Evolutionary conservation across 257 asterid species (phyloP).

Genomic region (Nicotiana attenuata): DNA sequence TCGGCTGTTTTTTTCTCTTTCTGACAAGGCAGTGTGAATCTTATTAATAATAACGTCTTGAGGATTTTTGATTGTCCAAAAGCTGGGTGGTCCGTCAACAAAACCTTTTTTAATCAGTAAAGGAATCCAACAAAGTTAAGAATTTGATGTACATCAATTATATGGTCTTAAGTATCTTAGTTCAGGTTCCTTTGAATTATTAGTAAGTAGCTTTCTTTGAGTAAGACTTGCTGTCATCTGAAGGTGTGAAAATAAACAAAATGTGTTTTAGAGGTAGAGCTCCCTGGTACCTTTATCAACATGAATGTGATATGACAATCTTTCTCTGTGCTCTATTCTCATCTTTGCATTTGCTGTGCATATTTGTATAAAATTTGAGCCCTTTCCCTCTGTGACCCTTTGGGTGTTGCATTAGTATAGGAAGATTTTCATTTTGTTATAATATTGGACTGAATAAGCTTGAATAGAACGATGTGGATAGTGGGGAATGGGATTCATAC

Average conservation of each 20-base stretch:
- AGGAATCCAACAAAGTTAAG: not conserved
- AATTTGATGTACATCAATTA: not conserved
- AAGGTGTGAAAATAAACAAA: not conserved
- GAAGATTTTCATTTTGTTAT: not conserved
- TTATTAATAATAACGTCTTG: too few relatives aligned
- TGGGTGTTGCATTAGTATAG: not conserved
- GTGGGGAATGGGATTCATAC: too few relatives aligned
- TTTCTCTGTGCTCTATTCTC: not conserved
- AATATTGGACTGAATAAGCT: too few relatives aligned
- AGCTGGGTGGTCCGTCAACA: not conserved
- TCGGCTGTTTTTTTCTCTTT: not conserved
- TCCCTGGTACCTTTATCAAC: not conserved
- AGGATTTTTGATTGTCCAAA: not conserved
- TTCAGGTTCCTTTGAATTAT: not conserved
- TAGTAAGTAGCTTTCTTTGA: not conserved
- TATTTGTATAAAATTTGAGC: not conserved
- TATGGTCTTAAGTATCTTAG: not conserved
- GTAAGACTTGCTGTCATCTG: not conserved
- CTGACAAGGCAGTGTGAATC: not conserved
- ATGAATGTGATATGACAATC: not conserved
- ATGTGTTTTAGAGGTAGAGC: not conserved
- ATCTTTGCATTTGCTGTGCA: not conserved
- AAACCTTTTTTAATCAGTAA: not conserved
- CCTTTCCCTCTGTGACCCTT: not conserved
- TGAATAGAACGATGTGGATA: too few relatives aligned